These are phyloP conservation scores for Syncephalis fuscata DNA, from an alignment of 371 early-diverging fungal species.

Conservation along the genomic window DNA sequence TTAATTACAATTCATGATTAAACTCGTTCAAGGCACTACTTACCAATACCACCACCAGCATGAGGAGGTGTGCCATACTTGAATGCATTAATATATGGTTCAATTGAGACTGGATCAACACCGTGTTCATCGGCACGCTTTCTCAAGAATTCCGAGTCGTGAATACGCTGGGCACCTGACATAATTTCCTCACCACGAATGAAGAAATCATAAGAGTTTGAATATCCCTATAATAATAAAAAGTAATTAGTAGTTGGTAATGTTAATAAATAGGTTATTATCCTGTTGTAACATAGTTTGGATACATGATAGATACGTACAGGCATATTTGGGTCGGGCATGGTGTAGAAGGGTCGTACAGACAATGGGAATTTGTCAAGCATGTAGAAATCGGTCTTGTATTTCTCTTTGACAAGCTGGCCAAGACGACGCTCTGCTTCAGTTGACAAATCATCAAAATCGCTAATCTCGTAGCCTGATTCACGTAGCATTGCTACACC, in stretches of 20 bases:
- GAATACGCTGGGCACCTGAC: slow-evolving; percentile 99
- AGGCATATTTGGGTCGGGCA: slow-evolving; percentile 81
- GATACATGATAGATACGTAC: slow-evolving; percentile 11
- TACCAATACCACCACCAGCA: slow-evolving; percentile 98
- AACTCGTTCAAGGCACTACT: slow-evolving; percentile 5
- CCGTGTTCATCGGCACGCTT: slow-evolving; percentile 72
- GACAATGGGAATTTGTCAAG: slow-evolving; percentile 97
- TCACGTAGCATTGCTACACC: slow-evolving; percentile 87
- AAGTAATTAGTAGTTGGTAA: background rate
- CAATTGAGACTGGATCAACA: slow-evolving; percentile 71
- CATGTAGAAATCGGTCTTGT: slow-evolving; percentile 97
- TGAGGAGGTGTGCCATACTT: slow-evolving; percentile 98
- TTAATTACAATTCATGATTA: background rate
- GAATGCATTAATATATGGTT: slow-evolving; percentile 95
- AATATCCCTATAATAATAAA: slow-evolving; percentile 38
- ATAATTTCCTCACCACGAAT: slow-evolving; percentile 99
- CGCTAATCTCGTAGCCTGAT: slow-evolving; percentile 80
- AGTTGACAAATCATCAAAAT: slow-evolving; percentile 89
- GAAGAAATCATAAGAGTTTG: slow-evolving; percentile 99
- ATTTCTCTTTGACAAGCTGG: slow-evolving; percentile 83
- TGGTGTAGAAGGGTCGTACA: slow-evolving; percentile 99
- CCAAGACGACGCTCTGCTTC: slow-evolving; percentile 91
- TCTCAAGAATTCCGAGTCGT: slow-evolving; percentile 71
- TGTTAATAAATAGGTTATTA: background rate
- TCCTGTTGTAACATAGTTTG: background rate